Percentiles rank a stretch among this genome's conserved stretches.
Conservation (phyloP, 1,284 basidiomycete genomes). For the Trichosporon asahii region DNA sequence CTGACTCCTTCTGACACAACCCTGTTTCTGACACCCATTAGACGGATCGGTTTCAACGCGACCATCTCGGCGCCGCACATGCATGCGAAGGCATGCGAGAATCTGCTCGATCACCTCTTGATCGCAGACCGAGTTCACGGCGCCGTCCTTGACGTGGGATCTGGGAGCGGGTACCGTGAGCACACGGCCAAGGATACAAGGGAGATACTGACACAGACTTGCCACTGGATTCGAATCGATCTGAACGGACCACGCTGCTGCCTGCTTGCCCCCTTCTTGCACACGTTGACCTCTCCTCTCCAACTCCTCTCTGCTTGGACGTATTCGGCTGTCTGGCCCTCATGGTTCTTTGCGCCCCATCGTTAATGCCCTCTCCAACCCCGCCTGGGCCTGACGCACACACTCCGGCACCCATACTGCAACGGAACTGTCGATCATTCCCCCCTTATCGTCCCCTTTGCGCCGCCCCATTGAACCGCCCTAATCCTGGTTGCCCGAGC, state of each 20-base stretch:
- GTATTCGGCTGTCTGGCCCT: neutral
- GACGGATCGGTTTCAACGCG: constrained; percentile 48
- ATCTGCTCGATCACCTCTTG: constrained; percentile 36
- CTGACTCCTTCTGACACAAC: neutral
- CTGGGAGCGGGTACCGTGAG: constrained; percentile 65
- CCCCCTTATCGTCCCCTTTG: neutral
- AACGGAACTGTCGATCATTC: neutral
- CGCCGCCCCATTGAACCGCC: neutral
- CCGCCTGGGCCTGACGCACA: neutral
- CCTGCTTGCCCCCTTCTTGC: neutral
- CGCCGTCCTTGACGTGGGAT: constrained; percentile 49
- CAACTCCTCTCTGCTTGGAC: neutral
- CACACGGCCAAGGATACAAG: neutral
- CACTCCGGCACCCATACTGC: neutral
- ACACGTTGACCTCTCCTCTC: neutral
- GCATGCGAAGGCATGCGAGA: constrained; percentile 50
- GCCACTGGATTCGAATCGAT: neutral
- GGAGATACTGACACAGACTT: neutral
- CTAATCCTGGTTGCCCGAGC: neutral
- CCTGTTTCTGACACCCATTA: constrained; percentile 18
- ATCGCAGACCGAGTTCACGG: constrained; percentile 23
- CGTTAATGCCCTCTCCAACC: neutral
- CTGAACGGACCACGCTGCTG: neutral
- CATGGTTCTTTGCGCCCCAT: neutral
- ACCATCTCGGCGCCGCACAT: constrained; percentile 53